Evolutionary conservation across 495 filamentous ascomycete species (phyloP).

Genomic region (Trichoderma gamsii): DNA sequence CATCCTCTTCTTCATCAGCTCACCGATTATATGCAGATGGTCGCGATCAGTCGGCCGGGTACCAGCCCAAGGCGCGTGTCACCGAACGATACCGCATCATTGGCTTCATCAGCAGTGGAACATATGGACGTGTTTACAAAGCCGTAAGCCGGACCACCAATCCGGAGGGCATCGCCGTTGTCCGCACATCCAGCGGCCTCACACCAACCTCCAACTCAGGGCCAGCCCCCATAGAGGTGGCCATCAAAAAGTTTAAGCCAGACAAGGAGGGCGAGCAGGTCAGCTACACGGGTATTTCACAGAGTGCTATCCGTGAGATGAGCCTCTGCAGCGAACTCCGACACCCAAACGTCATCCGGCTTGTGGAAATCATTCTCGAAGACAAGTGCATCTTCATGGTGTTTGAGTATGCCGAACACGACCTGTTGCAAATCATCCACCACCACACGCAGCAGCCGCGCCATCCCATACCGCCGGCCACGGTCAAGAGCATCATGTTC

Average conservation of each 20-base stretch:
- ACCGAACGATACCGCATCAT: constrained; percentile 90
- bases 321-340: constrained; percentile 90
- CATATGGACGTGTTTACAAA: constrained; percentile 99
- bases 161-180: constrained; percentile 2
- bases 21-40: constrained; percentile 34
- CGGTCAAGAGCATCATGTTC: constrained; percentile 87
- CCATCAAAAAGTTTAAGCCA: constrained; percentile 99
- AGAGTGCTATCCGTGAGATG: constrained; percentile 97
- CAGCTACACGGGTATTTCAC: constrained; percentile 95
- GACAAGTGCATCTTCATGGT: constrained; percentile 99
- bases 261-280: constrained; percentile 95
- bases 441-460: constrained; percentile 87
- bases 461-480: constrained; percentile 78
- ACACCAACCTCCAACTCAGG: not conserved
- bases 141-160: constrained; percentile 55
- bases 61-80: constrained; percentile 82
- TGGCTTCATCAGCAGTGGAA: constrained; percentile 96
- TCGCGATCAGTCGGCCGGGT: constrained; percentile 41
- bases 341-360: constrained; percentile 82
- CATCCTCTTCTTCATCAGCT: constrained; percentile 16
- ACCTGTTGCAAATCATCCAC: constrained; percentile 96
- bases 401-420: constrained; percentile 97
- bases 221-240: constrained; percentile 65
- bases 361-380: constrained; percentile 94
- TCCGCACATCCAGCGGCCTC: not conserved